Base-by-base conservation (phyloP, 129 eudicot genomes). In the Escallonia rubra region DNA sequence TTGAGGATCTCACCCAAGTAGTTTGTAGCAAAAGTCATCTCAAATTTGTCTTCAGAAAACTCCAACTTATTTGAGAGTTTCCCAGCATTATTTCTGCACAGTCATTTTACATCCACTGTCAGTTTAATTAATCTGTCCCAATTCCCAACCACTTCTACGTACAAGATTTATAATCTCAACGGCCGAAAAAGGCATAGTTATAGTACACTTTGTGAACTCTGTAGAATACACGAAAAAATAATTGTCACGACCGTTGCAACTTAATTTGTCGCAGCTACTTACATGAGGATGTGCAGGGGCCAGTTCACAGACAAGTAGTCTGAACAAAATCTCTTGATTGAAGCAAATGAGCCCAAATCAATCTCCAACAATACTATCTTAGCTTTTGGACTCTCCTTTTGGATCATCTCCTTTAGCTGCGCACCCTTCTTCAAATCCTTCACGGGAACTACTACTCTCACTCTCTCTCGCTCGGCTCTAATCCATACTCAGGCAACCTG, bases 1-100 rank as follows among this genome's bases (percentile, higher is more conserved):
- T 54, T 8, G 14, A 34, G n/a, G 7, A 14, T 4, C 14, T 77
- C 82, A 94, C 99, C 99, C 57, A 94, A 70, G 85, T 94, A 94
- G 81, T 94, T 94, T 69, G 99, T 90, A 41, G 99, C 99, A 78
- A 89, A 89, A 41, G 99, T 89, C 81, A 94, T 82, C 85, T 94
- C 99, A 73, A 94, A 65, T 66, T 94, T 94, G 74, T 94, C 99
- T 59, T 87, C 99, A 38, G 99, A 94, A 66, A 80, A 90, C 77
- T 94, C 99, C 87, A 94, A 51, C 85, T 87, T 94, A 43, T 85
- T 86, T 9, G 99, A 89, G 67, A 86, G 90, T 69, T 90, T 88
- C 51, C 99, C 99, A 49, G 99, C 99, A 80, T 94, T 94, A 61
- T 94, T 94, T 82, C 99, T 94, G 86, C 78, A 47, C 48, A 52